Evolutionary conservation across 2,329 filamentous ascomycete genomes (phyloP), one percentile per base, ranked within the genome.

Genomic region (Sphaceloma murrayae): DNA sequence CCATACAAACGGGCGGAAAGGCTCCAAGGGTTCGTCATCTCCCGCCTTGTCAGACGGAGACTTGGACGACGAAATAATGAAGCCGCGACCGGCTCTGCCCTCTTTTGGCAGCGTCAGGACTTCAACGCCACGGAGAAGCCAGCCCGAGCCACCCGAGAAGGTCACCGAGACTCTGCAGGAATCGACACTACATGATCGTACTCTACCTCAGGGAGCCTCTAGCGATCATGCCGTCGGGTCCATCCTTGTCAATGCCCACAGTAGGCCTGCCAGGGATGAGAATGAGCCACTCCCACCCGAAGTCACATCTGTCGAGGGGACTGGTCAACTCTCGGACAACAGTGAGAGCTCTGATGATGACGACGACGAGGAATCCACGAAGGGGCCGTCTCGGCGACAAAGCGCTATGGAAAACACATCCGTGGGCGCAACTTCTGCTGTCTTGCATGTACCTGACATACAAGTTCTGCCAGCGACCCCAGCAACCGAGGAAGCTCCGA

Each of bases 91-190:
- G 5, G 78, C 77, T 1, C 63, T 88, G 27, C 83, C 83, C 1
- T 80, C 73, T 1, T 88, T 88, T 59, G 82, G 82, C 13, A 87
- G 83, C 54, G 69, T 88, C 16, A 72, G 76, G 79, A 19, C 77
- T 74, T 59, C 78, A 77, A 51, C 57, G 62, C 5, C 70, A 65
- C 29, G 24, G 53, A 46, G 47, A 60, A 46, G 48, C 24, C 44
- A 52, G 10, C 51, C 51, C 17, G 65, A 65, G 1, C 65, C 72
- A 29, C 64, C 69, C 14, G 80, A 68, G 38, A 72, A 73, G 48
- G 66, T 70, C 24, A 70, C 71, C 8, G 65, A 68, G 51, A 68
- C 62, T 3, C 57, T 63, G 8, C 58, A 59, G 4, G 55, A 63
- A 49, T 58, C 59, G 6, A 57, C 56, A 26, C 62, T 61, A 4